Base-by-base conservation (phyloP, 257 asterid genomes). In the Craterostigma plantagineum region DNA sequence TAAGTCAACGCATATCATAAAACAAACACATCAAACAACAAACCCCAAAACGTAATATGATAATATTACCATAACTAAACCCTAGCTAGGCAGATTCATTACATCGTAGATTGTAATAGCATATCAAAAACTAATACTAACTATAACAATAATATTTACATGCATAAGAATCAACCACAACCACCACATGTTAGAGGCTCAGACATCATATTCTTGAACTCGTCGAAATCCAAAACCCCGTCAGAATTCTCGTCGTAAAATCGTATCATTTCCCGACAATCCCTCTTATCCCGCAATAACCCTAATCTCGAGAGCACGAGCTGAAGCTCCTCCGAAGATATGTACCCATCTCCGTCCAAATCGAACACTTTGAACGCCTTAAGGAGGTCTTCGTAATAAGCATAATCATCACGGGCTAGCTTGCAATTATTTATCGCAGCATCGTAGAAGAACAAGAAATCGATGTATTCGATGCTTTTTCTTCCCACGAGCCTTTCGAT, bases 191-290 rank as follows among this genome's bases (percentile, higher is more conserved):
- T 9, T 9, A 72, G 23, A 58, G 59, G 35, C 35, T 15, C 44
- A 7, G 53, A 54, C 93, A 80, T 76, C 93, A 80, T 76, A 16
- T 68, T 65, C 75, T 73, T 76, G 16, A 76, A 80, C 77, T 80
- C 93, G 0, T 56, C 53, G 10, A 80, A 73, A 62, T 80, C 93
- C 48, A 80, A 61, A 18, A 62, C 64, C 4, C 91, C 93, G 34
- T 81, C 93, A 0, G 70, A 61, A n/a, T 81, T 81, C 42, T 58
- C 52, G 14, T 77, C 91, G 18, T 59, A 81, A 11, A 41, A 69
- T 1, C 60, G 34, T 18, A 81, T 81, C 85, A 81, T 76, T 3
- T 55, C 59, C 48, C 46, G 55, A 18, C 90, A 72, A 39, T 79
- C 84, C 0, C 45, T n/a, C n/a, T 48, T 52, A 11, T 64, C 67